Base-by-base conservation (phyloP, 2,329 filamentous ascomycete genomes). In the Chlorencoelia australis region DNA sequence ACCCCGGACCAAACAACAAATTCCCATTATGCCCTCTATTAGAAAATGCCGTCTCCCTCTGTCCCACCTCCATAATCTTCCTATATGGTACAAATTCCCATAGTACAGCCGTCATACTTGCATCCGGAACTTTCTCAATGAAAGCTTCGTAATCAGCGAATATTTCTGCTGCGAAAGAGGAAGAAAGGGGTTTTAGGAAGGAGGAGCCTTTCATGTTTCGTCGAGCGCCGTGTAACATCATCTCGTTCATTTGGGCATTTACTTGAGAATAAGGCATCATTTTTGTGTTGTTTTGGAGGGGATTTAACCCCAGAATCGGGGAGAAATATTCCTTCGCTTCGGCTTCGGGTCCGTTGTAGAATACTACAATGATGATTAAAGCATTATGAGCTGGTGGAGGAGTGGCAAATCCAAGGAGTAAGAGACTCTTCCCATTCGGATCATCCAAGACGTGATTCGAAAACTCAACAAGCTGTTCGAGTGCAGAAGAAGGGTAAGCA, bases 341-440 rank as follows among this genome's bases (percentile, higher is more conserved):
- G 2, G 47, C 47, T 24, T 55, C 50, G 1, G 49, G 30, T 4
- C 60, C 59, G 28, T 62, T 61, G 45, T 59, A 50, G 48, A 61
- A 62, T 2, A 45, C n/a, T 8, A 39, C 8, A 10, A 39, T 18
- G 11, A 49, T 8, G 3, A 47, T 21, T 0, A 28, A 30, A 5
- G 37, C 28, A 13, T 42, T 15, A 10, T 21, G 19, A 6, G 21
- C 26, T 1, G 38, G 39, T n/a, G 47, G 47, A 3, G 33, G 37
- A 9, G 43, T 26, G 1, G 15, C 39, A 11, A 41, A 43, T 3
- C 13, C 39, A 4, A 43, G 17, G 2, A 46, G 8, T 8, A 30
- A 19, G 5, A 24, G 7, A 1, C 18, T 31, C 10, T 36, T 39
- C 9, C 45, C 41, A 26, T 38, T 34, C 5, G 26, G 21, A 3